These are phyloP conservation scores for Leptographium lundbergii DNA, from an alignment of 2,329 filamentous ascomycete genomes.

Conservation along the genomic window DNA sequence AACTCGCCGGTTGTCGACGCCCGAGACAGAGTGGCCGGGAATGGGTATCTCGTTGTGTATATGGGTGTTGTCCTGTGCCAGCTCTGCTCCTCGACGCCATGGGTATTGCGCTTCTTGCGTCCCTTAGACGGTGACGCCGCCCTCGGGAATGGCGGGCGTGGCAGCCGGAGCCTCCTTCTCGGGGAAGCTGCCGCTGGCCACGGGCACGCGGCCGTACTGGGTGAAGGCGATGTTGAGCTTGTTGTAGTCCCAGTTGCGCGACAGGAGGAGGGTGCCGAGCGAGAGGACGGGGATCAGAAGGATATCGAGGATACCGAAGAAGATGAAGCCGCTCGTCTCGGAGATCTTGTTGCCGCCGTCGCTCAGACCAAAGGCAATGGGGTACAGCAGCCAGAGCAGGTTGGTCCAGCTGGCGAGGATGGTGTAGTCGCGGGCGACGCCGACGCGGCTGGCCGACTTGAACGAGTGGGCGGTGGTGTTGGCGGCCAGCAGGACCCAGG, in stretches of 20 bases:
- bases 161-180: conserved; percentile 25
- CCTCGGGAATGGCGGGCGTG: not conserved
- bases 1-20: too few relatives aligned
- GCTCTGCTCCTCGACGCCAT: too few relatives aligned
- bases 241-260: conserved; percentile 37
- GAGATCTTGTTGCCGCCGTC: conserved; percentile 40
- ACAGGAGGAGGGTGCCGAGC: conserved; percentile 28
- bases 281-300: conserved; percentile 32
- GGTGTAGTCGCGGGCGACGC: conserved; percentile 30
- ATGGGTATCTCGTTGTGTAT: too few relatives aligned
- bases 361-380: conserved; percentile 37
- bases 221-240: conserved; percentile 39
- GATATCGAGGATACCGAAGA: conserved; percentile 41
- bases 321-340: conserved; percentile 32
- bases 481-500: conserved; percentile 32
- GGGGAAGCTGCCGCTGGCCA: conserved; percentile 27
- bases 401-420: conserved; percentile 34
- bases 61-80: too few relatives aligned
- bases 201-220: conserved; percentile 38
- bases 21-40: too few relatives aligned
- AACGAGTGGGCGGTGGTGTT: conserved; percentile 29
- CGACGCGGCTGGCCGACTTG: conserved; percentile 26
- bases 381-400: conserved; percentile 40
- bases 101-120: too few relatives aligned
- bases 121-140: not conserved